These are phyloP conservation scores for Trichocladium antarcticum DNA, from an alignment of 495 filamentous ascomycete species.

Conservation along the genomic window DNA sequence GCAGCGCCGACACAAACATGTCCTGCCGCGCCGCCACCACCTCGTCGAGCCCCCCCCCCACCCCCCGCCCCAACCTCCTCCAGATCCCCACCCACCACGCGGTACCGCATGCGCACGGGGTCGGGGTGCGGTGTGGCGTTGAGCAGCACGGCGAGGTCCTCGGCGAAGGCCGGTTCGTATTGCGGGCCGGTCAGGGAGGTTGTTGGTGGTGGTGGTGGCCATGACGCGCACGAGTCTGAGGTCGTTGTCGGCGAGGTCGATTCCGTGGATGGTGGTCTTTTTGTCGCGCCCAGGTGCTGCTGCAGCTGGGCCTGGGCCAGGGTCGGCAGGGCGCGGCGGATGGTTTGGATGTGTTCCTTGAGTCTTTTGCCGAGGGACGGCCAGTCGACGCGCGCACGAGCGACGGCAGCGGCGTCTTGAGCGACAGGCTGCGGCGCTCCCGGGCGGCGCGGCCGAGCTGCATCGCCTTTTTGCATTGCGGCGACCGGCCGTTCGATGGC, in stretches of 20 bases:
- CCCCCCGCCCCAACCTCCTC: conserved; percentile 1
- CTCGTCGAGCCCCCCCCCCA: neutral
- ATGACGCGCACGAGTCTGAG: neutral
- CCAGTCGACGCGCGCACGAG: conserved; percentile 74
- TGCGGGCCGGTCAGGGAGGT: too few species aligned
- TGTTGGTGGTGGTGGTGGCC: too few species aligned
- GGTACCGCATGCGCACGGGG: neutral
- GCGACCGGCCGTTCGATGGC: conserved; percentile 68
- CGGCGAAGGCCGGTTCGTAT: neutral
- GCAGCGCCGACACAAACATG: neutral
- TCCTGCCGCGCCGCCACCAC: conserved; percentile 1
- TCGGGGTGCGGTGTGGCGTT: neutral
- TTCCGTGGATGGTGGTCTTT: neutral
- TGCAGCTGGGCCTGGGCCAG: conserved; percentile 64
- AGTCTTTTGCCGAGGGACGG: conserved; percentile 82
- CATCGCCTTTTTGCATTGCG: conserved; percentile 79
- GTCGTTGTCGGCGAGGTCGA: neutral
- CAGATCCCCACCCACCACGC: neutral
- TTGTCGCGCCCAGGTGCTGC: conserved; percentile 12
- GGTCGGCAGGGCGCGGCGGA: conserved; percentile 69
- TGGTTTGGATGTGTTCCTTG: conserved; percentile 75
- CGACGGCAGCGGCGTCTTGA: conserved; percentile 76
- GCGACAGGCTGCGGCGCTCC: conserved; percentile 66
- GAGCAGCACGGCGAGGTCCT: neutral
- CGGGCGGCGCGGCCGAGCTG: conserved; percentile 68